phyloP scores from a whole-genome alignment of 2,329 filamentous ascomycete species.

The Fusarium papillatum region DNA sequence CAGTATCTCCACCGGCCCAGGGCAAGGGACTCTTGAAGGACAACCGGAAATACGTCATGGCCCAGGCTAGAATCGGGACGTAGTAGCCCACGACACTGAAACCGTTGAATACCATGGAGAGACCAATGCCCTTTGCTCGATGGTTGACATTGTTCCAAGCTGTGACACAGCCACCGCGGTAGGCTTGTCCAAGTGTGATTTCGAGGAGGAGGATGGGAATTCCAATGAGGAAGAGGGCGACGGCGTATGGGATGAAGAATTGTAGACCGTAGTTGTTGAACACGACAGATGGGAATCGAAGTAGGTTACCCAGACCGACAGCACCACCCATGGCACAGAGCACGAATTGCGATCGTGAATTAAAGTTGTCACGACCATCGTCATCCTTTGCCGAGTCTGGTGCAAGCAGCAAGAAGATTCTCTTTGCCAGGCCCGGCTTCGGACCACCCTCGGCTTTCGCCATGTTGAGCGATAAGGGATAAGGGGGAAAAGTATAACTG shows the following conservation, averaged over 20 bases:
- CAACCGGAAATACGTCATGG: slow-evolving; percentile 67
- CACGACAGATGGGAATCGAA: slow-evolving; percentile 67
- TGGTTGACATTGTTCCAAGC: slow-evolving; percentile 63
- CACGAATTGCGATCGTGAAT: slow-evolving; percentile 43
- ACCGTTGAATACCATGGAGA: slow-evolving; percentile 63
- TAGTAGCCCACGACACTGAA: slow-evolving; percentile 67
- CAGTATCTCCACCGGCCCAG: slow-evolving; percentile 54
- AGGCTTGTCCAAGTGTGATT: slow-evolving; percentile 76
- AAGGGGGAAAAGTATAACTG: neutral
- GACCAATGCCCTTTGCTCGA: slow-evolving; percentile 63
- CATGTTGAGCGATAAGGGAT: slow-evolving; percentile 13
- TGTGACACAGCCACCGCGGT: slow-evolving; percentile 64
- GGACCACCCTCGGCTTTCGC: slow-evolving; percentile 29
- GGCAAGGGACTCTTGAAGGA: slow-evolving; percentile 66
- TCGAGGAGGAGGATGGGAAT: slow-evolving; percentile 67
- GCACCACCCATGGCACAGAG: slow-evolving; percentile 59
- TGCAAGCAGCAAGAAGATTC: slow-evolving; percentile 32
- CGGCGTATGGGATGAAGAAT: slow-evolving; percentile 68
- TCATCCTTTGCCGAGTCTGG: slow-evolving; percentile 42
- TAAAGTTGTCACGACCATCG: slow-evolving; percentile 44
- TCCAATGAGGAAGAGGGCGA: slow-evolving; percentile 56
- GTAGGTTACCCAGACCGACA: slow-evolving; percentile 67
- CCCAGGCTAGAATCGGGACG: slow-evolving; percentile 66
- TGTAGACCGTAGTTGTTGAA: slow-evolving; percentile 70
- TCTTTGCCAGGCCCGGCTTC: slow-evolving; percentile 33